phyloP scores from a whole-genome alignment of 192 early-diverging fungal genomes.

The Dispira simplex region DNA sequence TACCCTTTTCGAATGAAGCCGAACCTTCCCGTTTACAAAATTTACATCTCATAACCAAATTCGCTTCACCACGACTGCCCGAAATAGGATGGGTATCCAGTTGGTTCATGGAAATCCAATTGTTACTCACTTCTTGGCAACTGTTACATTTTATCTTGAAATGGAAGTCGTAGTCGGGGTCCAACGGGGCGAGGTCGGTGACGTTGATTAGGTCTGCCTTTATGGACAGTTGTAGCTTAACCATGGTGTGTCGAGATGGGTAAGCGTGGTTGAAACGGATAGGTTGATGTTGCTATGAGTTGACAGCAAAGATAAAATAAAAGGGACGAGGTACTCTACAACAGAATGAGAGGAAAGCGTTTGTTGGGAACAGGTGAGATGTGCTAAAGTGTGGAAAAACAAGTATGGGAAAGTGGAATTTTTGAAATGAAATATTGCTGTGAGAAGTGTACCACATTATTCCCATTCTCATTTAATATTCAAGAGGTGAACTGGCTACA shows the following conservation, averaged over 20 bases:
- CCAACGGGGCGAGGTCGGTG: conserved; percentile 46
- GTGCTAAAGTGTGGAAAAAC: too few species aligned
- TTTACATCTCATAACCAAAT: conserved; percentile 84
- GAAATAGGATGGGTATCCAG: conserved; percentile 43
- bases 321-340: neutral
- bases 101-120: conserved; percentile 20
- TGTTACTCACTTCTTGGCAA: conserved; percentile 61
- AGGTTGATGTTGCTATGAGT: too few species aligned
- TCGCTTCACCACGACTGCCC: conserved; percentile 64
- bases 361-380: too few species aligned
- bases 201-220: conserved; percentile 74
- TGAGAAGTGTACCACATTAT: too few species aligned
- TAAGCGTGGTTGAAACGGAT: neutral
- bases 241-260: conserved; percentile 8
- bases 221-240: conserved; percentile 38
- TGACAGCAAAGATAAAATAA: neutral
- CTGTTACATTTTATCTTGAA: conserved; percentile 68
- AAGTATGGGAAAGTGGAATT: too few species aligned
- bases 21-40: conserved; percentile 67
- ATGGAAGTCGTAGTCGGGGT: conserved; percentile 46
- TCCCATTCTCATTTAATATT: too few species aligned
- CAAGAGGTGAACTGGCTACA: too few species aligned
- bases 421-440: too few species aligned
- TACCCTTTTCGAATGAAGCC: conserved; percentile 16
- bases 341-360: neutral